Percentiles rank a stretch among this genome's conserved stretches.
Evolutionary conservation across 768 basidiomycete genomes (phyloP).

Genomic region (Termitomyces sp.): DNA sequence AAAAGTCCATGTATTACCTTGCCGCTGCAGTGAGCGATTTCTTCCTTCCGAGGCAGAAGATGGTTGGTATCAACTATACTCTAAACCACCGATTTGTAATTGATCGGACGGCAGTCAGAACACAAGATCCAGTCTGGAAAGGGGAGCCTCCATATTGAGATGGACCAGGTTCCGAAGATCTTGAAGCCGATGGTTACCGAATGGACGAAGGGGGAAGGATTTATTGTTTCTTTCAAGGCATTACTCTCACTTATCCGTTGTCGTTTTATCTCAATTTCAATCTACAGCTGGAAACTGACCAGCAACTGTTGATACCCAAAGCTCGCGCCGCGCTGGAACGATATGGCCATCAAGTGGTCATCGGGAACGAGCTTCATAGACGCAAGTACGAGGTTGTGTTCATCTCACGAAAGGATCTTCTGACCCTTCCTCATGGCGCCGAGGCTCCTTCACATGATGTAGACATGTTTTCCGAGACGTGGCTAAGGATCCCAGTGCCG

Average conservation of each 20-base stretch:
- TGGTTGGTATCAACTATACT: conserved; percentile 51
- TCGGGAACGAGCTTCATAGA: conserved; percentile 91
- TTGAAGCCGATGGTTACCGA: conserved; percentile 90
- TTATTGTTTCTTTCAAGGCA: conserved; percentile 97
- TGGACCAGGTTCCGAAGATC: conserved; percentile 99
- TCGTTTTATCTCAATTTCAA: not conserved
- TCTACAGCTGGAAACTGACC: conserved; percentile 88
- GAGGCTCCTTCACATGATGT: conserved; percentile 6
- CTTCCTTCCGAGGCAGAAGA: conserved; percentile 85
- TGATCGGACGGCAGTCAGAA: conserved; percentile 61
- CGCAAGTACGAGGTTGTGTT: conserved; percentile 93
- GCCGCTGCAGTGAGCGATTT: conserved; percentile 99
- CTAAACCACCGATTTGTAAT: not conserved
- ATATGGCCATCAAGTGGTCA: conserved; percentile 96
- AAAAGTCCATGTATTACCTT: conserved; percentile 88
- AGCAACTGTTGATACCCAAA: conserved; percentile 80
- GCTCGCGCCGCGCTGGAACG: conserved; percentile 81
- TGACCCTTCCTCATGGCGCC: conserved; percentile 14
- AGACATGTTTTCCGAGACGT: conserved; percentile 44
- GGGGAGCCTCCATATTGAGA: conserved; percentile 89
- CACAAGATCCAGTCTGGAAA: conserved; percentile 99
- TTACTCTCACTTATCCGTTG: conserved; percentile 1
- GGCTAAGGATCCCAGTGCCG: conserved; percentile 56
- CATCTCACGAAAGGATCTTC: conserved; percentile 50
- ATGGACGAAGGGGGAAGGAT: conserved; percentile 81